These are phyloP conservation scores for Cylindrodendrum hubeiense DNA, from an alignment of 2,329 filamentous ascomycete species.

Conservation along the genomic window DNA sequence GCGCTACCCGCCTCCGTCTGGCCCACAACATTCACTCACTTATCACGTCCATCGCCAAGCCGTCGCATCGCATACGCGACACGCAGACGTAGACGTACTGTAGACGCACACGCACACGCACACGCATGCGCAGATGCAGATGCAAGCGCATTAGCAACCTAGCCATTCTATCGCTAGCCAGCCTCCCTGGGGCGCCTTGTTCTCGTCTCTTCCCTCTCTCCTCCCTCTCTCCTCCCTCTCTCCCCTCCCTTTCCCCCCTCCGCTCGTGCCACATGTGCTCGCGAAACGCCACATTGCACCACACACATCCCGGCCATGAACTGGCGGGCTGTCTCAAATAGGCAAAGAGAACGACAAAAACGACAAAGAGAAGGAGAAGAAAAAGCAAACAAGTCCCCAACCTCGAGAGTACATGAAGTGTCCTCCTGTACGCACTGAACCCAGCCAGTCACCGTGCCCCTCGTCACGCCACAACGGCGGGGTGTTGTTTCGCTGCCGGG, in stretches of 20 bases:
- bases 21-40: constrained; percentile 5
- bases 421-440: background rate
- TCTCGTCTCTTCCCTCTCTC: background rate
- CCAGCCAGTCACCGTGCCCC: background rate
- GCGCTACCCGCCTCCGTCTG: background rate
- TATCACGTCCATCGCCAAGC: constrained; percentile 32
- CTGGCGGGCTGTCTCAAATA: background rate
- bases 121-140: background rate
- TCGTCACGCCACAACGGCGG: background rate
- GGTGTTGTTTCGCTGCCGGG: background rate
- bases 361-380: background rate
- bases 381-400: background rate
- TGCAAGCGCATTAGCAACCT: constrained; percentile 1
- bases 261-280: background rate
- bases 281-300: too few species aligned
- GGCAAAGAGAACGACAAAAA: background rate
- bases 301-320: background rate
- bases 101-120: too few species aligned
- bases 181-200: background rate
- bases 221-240: background rate
- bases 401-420: background rate
- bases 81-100: constrained; percentile 5
- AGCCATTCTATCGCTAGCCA: background rate
- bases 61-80: constrained; percentile 28
- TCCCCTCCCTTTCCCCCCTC: background rate